Conservation (phyloP, 2,329 filamentous ascomycete genomes). For the Chaetomium globosum region DNA sequence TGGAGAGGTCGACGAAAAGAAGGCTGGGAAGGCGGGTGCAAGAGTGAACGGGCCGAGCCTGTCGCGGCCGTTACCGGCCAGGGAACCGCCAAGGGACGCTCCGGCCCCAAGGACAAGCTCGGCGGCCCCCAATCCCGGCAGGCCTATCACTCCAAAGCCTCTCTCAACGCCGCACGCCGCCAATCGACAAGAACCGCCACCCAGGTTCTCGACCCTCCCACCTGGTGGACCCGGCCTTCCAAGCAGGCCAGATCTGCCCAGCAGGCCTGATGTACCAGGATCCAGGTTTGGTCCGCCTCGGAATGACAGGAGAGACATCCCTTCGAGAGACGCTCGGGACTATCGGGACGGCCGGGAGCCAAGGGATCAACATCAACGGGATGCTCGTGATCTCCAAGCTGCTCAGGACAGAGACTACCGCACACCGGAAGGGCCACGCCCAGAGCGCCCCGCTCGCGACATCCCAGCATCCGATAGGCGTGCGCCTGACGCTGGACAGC, state of each 20-base stretch:
- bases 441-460: constrained; percentile 48
- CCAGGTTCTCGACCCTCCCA: constrained; percentile 43
- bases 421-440: constrained; percentile 47
- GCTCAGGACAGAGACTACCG: constrained; percentile 37
- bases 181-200: constrained; percentile 39
- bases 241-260: constrained; percentile 38
- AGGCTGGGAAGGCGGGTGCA: constrained; percentile 37
- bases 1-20: constrained; percentile 70
- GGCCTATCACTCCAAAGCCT: constrained; percentile 39
- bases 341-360: constrained; percentile 41
- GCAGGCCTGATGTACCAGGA: constrained; percentile 32
- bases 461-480: constrained; percentile 48
- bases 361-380: constrained; percentile 43
- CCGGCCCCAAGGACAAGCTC: constrained; percentile 24
- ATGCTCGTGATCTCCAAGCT: constrained; percentile 47
- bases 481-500: constrained; percentile 41
- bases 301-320: constrained; percentile 39
- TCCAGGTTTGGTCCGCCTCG: constrained; percentile 47
- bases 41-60: constrained; percentile 33
- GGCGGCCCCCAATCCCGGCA: constrained; percentile 30
- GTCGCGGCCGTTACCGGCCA: constrained; percentile 30
- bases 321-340: constrained; percentile 42
- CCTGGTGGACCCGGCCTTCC: constrained; percentile 41
- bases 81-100: constrained; percentile 34
- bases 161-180: constrained; percentile 25